These are phyloP conservation scores for Exutisphaerella laricina DNA, from an alignment of 2,329 filamentous ascomycete species.

Conservation along the genomic window DNA sequence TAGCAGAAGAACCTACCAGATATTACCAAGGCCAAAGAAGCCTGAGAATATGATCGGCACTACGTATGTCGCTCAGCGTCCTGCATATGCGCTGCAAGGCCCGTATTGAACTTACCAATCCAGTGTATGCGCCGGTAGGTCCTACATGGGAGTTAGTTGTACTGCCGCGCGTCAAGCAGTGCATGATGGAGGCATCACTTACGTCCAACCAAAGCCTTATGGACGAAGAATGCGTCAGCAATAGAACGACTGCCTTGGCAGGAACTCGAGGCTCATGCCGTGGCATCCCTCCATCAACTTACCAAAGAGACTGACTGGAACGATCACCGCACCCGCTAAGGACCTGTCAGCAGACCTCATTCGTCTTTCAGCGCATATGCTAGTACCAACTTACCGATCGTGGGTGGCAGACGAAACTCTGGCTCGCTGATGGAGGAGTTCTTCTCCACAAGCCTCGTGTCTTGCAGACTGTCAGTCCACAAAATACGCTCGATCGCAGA, in stretches of 20 bases:
- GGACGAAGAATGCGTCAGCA: conserved; percentile 13
- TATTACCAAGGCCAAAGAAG: conserved; percentile 42
- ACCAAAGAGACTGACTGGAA: conserved; percentile 77
- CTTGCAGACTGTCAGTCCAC: conserved; percentile 16
- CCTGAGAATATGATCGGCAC: conserved; percentile 47
- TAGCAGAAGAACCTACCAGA: conserved; percentile 37
- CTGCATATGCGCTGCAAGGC: conserved; percentile 13
- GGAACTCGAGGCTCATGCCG: conserved; percentile 6
- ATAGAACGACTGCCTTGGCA: conserved; percentile 8
- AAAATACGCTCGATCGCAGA: conserved; percentile 1
- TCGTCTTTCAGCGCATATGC: conserved; percentile 6
- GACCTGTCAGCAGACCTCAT: conserved; percentile 17
- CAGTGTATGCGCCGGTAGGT: conserved; percentile 19
- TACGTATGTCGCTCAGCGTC: conserved; percentile 24
- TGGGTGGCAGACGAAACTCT: conserved; percentile 75
- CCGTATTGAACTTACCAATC: conserved; percentile 18
- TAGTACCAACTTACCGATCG: conserved; percentile 32
- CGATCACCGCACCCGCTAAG: conserved; percentile 62
- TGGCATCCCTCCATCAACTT: conserved; percentile 23
- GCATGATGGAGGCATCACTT: conserved; percentile 8
- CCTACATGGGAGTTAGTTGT: conserved; percentile 7
- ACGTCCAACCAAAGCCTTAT: conserved; percentile 22
- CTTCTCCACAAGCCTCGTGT: conserved; percentile 51
- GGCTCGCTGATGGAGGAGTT: conserved; percentile 64
- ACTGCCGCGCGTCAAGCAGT: conserved; percentile 10